Base-by-base conservation (phyloP, 2,329 filamentous ascomycete species). In the Pseudocercospora musae region DNA sequence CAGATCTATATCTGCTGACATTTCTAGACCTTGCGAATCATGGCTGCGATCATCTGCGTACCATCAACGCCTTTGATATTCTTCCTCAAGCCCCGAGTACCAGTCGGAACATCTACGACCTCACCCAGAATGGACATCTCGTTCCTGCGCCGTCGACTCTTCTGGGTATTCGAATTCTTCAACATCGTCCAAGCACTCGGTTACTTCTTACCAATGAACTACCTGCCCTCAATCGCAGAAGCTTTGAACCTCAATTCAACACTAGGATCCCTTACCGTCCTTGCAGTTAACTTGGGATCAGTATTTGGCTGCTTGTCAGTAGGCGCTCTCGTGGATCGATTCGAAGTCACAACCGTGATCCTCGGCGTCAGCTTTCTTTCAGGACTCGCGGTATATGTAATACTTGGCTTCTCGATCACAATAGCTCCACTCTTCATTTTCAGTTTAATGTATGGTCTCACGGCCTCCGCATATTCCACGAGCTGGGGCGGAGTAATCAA, bases 381-480 rank as follows among this genome's bases (percentile, higher is more conserved):
- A 11, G 69, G 74, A 1, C 54, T 74, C 5, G 68, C 73, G 2
- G 75, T 78, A 2, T 77, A 81, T 64, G 68, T 80, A 20, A 69
- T 83, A 20, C 81, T 81, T 70, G 79, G 81, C 21, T 66, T 81
- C 1, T 75, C 78, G 1, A 81, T 79, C 11, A 76, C 71, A 21
- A 62, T 78, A n/a, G 62, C 76, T 20, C 72, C 73, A 58, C 67
- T 81, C 0, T 79, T 78, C 63, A 64, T 78, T 55, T 81, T 81
- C 64, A 76, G 64, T 73, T 74, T 77, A 57, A 73, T 70, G 21
- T 85, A 71, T 57, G 79, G 79, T 13, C 69, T 77, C 1, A 78
- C 78, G 54, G 78, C 78, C 7, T 77, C 77, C 7, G 75, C 73
- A 13, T 77, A 74, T 61, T 71, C 74, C 1, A 75, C 73, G 21